Percentiles rank a stretch among this genome's conserved stretches.
phyloP scores from a whole-genome alignment of 1,139 yeast species.

The Suhomyces guaymorum region DNA sequence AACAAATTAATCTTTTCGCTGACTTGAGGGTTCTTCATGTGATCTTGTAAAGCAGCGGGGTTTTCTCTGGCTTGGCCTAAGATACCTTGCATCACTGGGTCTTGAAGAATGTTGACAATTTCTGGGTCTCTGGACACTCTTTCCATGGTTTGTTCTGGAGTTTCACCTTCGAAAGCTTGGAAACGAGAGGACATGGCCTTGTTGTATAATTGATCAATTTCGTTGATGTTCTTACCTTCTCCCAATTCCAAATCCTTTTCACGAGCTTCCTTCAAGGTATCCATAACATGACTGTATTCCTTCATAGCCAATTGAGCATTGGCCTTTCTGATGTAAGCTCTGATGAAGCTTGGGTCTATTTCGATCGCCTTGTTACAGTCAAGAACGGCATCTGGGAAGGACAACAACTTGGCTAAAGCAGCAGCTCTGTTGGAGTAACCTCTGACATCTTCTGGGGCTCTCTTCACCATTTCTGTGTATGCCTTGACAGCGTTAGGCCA shows the following conservation, averaged over 20 bases:
- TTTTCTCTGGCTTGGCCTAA: constrained; percentile 91
- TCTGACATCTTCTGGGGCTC: constrained; percentile 95
- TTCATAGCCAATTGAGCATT: constrained; percentile 90
- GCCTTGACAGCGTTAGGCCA: constrained; percentile 97
- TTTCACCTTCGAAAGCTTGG: constrained; percentile 81
- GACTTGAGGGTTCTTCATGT: constrained; percentile 95
- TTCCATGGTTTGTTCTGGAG: constrained; percentile 92
- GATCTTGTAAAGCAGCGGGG: constrained; percentile 96
- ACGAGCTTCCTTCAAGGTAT: constrained; percentile 79
- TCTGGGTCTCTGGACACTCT: constrained; percentile 94
- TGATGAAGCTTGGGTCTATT: constrained; percentile 82
- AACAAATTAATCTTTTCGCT: constrained; percentile 84
- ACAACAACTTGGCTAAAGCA: constrained; percentile 87
- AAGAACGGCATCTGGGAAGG: constrained; percentile 93
- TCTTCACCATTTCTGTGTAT: constrained; percentile 91
- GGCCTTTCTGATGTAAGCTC: constrained; percentile 97
- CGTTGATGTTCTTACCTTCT: constrained; percentile 58
- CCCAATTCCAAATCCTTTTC: constrained; percentile 65
- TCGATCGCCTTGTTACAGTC: constrained; percentile 91
- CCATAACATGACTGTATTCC: constrained; percentile 80
- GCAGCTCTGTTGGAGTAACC: constrained; percentile 99
- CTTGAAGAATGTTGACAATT: constrained; percentile 84
- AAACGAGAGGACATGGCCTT: constrained; percentile 82
- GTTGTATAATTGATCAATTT: constrained; percentile 79
- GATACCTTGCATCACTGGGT: constrained; percentile 96